phyloP scores from a whole-genome alignment of 2,329 filamentous ascomycete species.

The Penicillium paneum region DNA sequence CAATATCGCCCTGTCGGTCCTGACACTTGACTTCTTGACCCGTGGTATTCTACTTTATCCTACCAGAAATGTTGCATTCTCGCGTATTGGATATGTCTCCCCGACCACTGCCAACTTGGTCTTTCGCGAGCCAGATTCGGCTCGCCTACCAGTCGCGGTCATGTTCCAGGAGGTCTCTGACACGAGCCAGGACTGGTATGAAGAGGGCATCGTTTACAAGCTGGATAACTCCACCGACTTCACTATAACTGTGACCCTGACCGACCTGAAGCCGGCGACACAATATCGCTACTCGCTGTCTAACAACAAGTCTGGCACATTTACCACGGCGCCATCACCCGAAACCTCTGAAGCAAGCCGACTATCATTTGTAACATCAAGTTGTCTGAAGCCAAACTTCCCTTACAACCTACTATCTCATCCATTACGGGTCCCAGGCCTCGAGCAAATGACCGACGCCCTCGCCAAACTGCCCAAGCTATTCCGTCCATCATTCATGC shows the following conservation, averaged over 20 bases:
- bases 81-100: constrained; percentile 82
- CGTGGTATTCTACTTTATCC: constrained; percentile 68
- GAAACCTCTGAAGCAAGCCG: constrained; percentile 64
- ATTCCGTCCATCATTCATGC: constrained; percentile 53
- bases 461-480: constrained; percentile 65
- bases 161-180: constrained; percentile 51
- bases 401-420: constrained; percentile 85
- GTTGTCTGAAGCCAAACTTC: constrained; percentile 86
- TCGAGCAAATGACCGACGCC: constrained; percentile 70
- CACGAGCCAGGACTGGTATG: constrained; percentile 53
- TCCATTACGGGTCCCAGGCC: constrained; percentile 75
- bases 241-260: constrained; percentile 67
- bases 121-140: constrained; percentile 75
- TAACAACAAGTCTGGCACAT: constrained; percentile 80
- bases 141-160: constrained; percentile 71
- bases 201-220: constrained; percentile 62
- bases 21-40: constrained; percentile 75
- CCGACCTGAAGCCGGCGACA: constrained; percentile 65
- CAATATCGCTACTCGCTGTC: constrained; percentile 81
- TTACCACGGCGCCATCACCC: constrained; percentile 69
- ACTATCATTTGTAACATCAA: constrained; percentile 88
- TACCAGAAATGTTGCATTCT: constrained; percentile 74
- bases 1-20: constrained; percentile 66
- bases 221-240: constrained; percentile 79
- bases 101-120: constrained; percentile 74